Conservation (phyloP, 371 early-diverging fungal genomes). For the Mortierella sp. region DNA sequence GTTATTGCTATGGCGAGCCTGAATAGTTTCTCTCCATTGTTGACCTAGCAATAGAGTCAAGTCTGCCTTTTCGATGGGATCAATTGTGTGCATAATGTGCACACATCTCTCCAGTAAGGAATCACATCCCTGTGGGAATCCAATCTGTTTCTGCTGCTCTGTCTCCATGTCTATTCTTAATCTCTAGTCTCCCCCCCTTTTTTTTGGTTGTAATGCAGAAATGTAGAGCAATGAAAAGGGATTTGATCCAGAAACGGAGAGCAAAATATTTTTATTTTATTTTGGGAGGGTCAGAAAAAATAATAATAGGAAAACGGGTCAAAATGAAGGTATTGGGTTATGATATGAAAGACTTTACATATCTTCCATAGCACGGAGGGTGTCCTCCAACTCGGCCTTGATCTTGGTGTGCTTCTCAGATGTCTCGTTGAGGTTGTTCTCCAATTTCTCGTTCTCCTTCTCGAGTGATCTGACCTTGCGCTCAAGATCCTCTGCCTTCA, state of each 20-base stretch:
- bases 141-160: conserved; percentile 7
- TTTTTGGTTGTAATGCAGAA: background rate
- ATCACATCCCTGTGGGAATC: conserved; percentile 47
- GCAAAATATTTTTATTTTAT: no score
- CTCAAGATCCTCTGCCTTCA: conserved; percentile 49
- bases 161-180: background rate
- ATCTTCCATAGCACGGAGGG: conserved; percentile 32
- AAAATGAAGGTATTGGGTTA: no score
- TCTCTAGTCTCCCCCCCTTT: background rate
- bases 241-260: background rate
- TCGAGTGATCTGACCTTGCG: conserved; percentile 35
- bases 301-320: no score
- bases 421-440: conserved; percentile 22
- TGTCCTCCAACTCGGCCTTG: conserved; percentile 43
- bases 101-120: conserved; percentile 54
- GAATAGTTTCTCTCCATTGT: conserved; percentile 43
- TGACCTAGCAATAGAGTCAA: conserved; percentile 49
- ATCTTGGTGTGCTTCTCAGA: conserved; percentile 15
- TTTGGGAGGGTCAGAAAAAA: no score
- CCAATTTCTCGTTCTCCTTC: conserved; percentile 31
- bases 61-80: conserved; percentile 56
- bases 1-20: conserved; percentile 9
- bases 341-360: conserved; percentile 16
- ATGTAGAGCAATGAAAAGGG: no score
- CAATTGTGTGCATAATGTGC: conserved; percentile 56